These are phyloP conservation scores for Fabrea salina DNA, from an alignment of 169 alveolate genomes.

Conservation along the genomic window DNA sequence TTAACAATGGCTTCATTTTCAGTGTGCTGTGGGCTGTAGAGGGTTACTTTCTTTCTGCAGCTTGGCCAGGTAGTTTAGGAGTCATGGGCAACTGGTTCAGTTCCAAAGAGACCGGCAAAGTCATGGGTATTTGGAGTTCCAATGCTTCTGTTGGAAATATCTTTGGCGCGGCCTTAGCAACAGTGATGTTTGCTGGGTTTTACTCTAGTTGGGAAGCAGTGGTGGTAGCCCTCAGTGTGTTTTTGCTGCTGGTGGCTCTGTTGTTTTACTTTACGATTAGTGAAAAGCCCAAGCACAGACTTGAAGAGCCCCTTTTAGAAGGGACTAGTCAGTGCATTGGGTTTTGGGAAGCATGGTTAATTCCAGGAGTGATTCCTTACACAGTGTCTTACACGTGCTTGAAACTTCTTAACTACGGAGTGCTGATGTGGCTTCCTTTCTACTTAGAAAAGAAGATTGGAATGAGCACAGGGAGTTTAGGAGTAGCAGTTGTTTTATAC, in stretches of 20 bases:
- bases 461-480: conserved; percentile 18
- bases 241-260: not conserved
- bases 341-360: conserved; percentile 46
- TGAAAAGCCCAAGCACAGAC: too few relatives aligned
- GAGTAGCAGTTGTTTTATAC: conserved; percentile 7
- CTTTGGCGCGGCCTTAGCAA: conserved; percentile 14
- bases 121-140: conserved; percentile 17
- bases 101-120: not conserved
- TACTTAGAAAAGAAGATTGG: conserved; percentile 8
- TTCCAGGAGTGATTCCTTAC: conserved; percentile 51
- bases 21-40: not conserved
- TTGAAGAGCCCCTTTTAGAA: not conserved
- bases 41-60: conserved; percentile 21
- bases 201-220: not conserved
- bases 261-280: not conserved
- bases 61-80: not conserved
- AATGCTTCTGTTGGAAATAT: conserved; percentile 25
- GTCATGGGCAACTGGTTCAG: conserved; percentile 35
- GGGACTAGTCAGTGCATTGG: not conserved
- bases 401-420: conserved; percentile 3
- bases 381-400: not conserved
- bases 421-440: conserved; percentile 23
- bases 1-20: not conserved
- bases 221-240: not conserved
- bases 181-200: not conserved